Evolutionary conservation across 768 basidiomycete genomes (phyloP).

Genomic region (Lepiota venenata): DNA sequence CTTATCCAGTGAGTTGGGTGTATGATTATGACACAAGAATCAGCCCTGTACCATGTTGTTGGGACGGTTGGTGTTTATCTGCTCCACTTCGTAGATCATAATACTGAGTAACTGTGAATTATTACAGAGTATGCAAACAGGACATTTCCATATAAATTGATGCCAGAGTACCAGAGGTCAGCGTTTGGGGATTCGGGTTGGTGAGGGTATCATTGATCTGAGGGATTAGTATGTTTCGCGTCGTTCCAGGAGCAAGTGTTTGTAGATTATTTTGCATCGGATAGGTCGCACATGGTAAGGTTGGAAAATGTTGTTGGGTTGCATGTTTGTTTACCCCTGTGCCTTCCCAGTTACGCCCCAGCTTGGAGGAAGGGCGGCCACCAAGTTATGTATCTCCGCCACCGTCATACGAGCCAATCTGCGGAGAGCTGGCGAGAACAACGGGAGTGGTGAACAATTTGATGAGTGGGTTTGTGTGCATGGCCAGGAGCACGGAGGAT

Average conservation of each 20-base stretch:
- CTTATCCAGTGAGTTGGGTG: slow-evolving; percentile 41
- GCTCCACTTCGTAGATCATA: background rate
- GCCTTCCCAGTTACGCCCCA: background rate
- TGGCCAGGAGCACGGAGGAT: slow-evolving; percentile 27
- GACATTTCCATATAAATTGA: slow-evolving; percentile 39
- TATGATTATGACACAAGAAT: slow-evolving; percentile 68
- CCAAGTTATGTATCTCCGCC: slow-evolving; percentile 38
- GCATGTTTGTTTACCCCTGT: background rate
- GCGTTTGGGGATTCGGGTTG: slow-evolving; percentile 3
- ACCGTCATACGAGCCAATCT: slow-evolving; percentile 47
- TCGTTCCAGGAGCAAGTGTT: slow-evolving; percentile 50
- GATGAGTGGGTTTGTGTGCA: slow-evolving; percentile 56
- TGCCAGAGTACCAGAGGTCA: slow-evolving; percentile 42
- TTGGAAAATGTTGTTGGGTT: background rate
- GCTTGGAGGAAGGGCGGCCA: background rate
- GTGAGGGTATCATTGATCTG: background rate
- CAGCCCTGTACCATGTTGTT: slow-evolving; percentile 42
- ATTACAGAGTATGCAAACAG: slow-evolving; percentile 40
- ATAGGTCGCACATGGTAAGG: slow-evolving; percentile 73
- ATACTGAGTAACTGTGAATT: slow-evolving; percentile 5
- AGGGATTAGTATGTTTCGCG: slow-evolving; percentile 53
- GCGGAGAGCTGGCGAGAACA: slow-evolving; percentile 38
- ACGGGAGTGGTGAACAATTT: slow-evolving; percentile 46
- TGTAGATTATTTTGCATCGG: slow-evolving; percentile 64
- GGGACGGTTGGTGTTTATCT: slow-evolving; percentile 37